Conservation (phyloP, 2,329 filamentous ascomycete genomes). For the Colletotrichum sp. region DNA sequence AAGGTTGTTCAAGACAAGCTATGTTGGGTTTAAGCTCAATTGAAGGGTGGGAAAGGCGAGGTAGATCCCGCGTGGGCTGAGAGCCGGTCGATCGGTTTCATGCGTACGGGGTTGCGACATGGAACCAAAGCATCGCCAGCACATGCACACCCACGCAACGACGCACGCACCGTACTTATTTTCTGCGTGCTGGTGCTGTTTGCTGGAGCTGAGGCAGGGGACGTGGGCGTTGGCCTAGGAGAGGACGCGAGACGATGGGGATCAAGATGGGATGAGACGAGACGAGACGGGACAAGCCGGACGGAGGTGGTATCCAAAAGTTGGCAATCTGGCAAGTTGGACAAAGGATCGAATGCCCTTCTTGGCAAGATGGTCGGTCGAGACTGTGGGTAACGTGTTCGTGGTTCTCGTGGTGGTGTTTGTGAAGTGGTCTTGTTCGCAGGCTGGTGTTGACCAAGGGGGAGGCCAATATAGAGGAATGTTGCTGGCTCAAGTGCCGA, state of each 20-base stretch:
- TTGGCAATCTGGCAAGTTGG: not conserved
- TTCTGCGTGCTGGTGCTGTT: not conserved
- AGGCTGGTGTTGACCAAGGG: not conserved
- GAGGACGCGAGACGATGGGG: slow-evolving; percentile 7
- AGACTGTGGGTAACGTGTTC: not conserved
- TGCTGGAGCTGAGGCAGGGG: not conserved
- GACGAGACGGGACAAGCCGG: slow-evolving; percentile 9
- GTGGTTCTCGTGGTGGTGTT: not conserved
- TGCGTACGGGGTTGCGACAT: slow-evolving; percentile 14
- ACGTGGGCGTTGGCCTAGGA: not conserved
- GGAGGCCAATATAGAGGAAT: not conserved
- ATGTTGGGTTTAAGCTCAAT: slow-evolving; percentile 15
- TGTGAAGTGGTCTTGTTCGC: not conserved
- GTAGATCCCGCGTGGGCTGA: slow-evolving; percentile 2
- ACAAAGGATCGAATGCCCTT: not conserved
- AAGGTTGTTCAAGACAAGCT: not conserved
- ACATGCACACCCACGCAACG: not conserved
- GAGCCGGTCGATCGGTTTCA: slow-evolving; percentile 12
- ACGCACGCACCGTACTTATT: not conserved
- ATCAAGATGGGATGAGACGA: slow-evolving; percentile 14
- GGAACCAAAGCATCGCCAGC: slow-evolving; percentile 16
- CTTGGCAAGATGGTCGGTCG: not conserved
- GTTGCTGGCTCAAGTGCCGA: not conserved
- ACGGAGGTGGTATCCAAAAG: not conserved
- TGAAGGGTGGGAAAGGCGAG: not conserved